A percentile compares a stretch with the other conserved stretches of the same genome.
Evolutionary conservation across 2,329 filamentous ascomycete genomes (phyloP).

Genomic region (Triangularia setosa): DNA sequence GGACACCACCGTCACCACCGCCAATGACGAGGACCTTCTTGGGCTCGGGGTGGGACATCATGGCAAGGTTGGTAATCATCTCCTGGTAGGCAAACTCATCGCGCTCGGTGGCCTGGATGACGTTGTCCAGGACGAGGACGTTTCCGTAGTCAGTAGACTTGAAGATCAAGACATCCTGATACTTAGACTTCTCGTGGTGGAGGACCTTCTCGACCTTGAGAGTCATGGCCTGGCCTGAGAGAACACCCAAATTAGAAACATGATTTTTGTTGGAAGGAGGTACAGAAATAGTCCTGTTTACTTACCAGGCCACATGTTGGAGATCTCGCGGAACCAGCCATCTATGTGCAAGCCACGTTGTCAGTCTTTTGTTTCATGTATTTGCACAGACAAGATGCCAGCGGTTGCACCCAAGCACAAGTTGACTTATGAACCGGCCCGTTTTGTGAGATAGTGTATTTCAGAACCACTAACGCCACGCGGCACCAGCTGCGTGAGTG

Average conservation of each 20-base stretch:
- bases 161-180: constrained; percentile 98
- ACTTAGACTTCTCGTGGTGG: constrained; percentile 98
- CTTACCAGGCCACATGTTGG: constrained; percentile 88
- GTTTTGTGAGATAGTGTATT: neutral
- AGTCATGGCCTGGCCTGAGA: constrained; percentile 86
- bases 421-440: neutral
- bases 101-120: constrained; percentile 97
- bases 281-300: constrained; percentile 22
- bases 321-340: constrained; percentile 99
- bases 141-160: constrained; percentile 96
- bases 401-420: neutral
- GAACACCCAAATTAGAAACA: neutral
- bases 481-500: constrained; percentile 8
- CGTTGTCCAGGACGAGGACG: constrained; percentile 95
- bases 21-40: constrained; percentile 99
- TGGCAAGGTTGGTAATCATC: constrained; percentile 98
- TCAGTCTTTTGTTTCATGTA: neutral
- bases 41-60: constrained; percentile 97
- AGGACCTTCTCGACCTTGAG: constrained; percentile 96
- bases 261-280: neutral
- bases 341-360: constrained; percentile 51
- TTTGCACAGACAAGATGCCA: neutral
- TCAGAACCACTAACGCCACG: neutral
- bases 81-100: constrained; percentile 99
- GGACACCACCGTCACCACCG: constrained; percentile 93